Evolutionary conservation across 2,329 filamentous ascomycete genomes (phyloP).

Genomic region (Didymella exigua): DNA sequence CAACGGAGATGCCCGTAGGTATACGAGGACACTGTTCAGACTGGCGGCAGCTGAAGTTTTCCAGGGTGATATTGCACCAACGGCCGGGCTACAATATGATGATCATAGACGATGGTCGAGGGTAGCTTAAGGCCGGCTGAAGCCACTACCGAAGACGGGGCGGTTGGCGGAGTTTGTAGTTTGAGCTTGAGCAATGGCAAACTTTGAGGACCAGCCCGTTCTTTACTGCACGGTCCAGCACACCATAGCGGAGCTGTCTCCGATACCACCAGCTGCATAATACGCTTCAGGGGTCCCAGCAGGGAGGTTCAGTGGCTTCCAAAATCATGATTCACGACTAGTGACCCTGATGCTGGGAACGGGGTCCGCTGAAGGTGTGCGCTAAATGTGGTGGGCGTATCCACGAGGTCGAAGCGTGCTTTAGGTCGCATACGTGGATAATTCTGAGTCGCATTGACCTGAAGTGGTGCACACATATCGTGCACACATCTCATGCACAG

Average conservation of each 20-base stretch:
- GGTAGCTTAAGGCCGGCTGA: neutral
- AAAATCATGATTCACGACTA: conserved; percentile 6
- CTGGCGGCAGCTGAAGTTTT: neutral
- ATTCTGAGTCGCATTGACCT: conserved; percentile 1
- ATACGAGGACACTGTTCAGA: neutral
- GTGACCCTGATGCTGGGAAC: conserved; percentile 9
- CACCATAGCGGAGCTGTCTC: conserved; percentile 28
- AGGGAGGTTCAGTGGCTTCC: conserved; percentile 20
- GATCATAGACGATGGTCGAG: neutral
- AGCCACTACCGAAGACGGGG: neutral
- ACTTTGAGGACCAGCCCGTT: conserved; percentile 6
- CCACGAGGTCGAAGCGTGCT: conserved; percentile 2
- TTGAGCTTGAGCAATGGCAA: conserved; percentile 3
- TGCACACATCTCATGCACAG: neutral
- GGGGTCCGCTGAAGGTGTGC: conserved; percentile 2
- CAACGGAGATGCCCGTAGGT: neutral
- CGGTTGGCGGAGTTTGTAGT: conserved; percentile 5
- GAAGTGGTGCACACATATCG: neutral
- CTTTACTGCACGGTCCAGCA: conserved; percentile 14
- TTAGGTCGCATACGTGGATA: conserved; percentile 10
- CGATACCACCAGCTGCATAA: conserved; percentile 18
- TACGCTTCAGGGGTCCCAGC: conserved; percentile 16
- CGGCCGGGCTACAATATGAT: neutral
- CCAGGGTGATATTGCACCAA: neutral
- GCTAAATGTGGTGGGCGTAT: conserved; percentile 4